A percentile compares a stretch with the other conserved stretches of the same genome.
Evolutionary conservation across 1,139 yeast species (phyloP).

Genomic region (Saccharomyces hybrid): DNA sequence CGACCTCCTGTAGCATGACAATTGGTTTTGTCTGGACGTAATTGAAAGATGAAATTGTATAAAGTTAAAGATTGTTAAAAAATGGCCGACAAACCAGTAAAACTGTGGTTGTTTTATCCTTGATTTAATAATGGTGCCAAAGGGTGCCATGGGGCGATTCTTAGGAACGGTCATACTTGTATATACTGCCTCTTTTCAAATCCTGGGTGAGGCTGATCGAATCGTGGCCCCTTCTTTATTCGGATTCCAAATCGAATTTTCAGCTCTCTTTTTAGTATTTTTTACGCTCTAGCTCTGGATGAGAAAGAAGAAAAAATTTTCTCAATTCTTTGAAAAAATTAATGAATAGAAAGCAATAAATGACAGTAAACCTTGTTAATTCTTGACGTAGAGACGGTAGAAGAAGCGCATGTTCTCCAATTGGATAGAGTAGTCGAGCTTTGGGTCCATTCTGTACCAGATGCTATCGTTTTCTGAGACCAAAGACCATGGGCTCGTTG

Average conservation of each 20-base stretch:
- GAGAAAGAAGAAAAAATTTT: constrained; percentile 1
- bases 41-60: constrained; percentile 22
- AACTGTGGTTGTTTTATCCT: constrained; percentile 29
- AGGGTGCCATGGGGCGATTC: constrained; percentile 17
- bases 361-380: constrained; percentile 1
- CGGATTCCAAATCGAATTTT: not conserved
- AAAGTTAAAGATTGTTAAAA: constrained; percentile 26
- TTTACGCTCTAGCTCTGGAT: not conserved
- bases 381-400: constrained; percentile 60
- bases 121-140: constrained; percentile 17
- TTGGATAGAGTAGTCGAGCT: constrained; percentile 58
- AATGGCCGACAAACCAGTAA: constrained; percentile 30
- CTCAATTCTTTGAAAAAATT: not conserved
- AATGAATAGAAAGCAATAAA: not conserved
- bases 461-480: constrained; percentile 62
- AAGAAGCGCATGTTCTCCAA: constrained; percentile 84
- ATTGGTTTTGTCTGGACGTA: constrained; percentile 15
- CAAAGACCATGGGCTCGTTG: constrained; percentile 54
- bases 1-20: constrained; percentile 15
- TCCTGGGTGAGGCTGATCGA: not conserved
- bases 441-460: constrained; percentile 62
- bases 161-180: constrained; percentile 3
- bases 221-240: not conserved
- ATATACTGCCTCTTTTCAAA: not conserved
- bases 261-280: not conserved